phyloP scores from a whole-genome alignment of 306 rosid species.

The Medicago arabica region DNA sequence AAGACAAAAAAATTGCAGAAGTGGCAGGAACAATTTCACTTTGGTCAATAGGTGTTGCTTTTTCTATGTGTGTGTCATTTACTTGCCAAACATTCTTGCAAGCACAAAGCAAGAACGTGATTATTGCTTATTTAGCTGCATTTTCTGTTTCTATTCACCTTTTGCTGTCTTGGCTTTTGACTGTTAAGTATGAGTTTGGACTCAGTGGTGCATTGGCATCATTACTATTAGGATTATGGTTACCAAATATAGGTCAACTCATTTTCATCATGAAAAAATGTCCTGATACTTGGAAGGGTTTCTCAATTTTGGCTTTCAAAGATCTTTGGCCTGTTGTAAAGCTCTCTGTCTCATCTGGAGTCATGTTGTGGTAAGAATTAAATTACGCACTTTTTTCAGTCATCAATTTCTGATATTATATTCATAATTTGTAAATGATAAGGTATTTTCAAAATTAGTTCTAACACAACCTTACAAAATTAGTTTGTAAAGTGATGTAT shows the following conservation, averaged over 20 bases:
- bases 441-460: too few relatives aligned
- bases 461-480: neutral
- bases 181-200: conserved; percentile 47
- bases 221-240: conserved; percentile 50
- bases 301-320: conserved; percentile 60
- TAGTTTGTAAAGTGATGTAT: neutral
- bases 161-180: conserved; percentile 55
- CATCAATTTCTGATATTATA: too few relatives aligned
- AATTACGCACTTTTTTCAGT: neutral
- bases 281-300: conserved; percentile 67
- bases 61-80: conserved; percentile 44
- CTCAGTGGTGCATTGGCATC: conserved; percentile 55
- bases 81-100: conserved; percentile 64
- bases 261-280: conserved; percentile 49
- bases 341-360: conserved; percentile 66
- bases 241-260: conserved; percentile 56
- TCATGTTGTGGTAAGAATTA: conserved; percentile 60
- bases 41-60: conserved; percentile 51
- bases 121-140: conserved; percentile 57
- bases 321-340: conserved; percentile 64
- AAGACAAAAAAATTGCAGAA: conserved; percentile 44
- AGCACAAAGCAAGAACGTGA: conserved; percentile 60
- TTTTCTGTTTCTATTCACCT: conserved; percentile 45
- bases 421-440: too few relatives aligned
- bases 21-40: conserved; percentile 48